Evolutionary conservation across 345 rosid genomes (phyloP).

Genomic region (Anastatica hierochuntica): DNA sequence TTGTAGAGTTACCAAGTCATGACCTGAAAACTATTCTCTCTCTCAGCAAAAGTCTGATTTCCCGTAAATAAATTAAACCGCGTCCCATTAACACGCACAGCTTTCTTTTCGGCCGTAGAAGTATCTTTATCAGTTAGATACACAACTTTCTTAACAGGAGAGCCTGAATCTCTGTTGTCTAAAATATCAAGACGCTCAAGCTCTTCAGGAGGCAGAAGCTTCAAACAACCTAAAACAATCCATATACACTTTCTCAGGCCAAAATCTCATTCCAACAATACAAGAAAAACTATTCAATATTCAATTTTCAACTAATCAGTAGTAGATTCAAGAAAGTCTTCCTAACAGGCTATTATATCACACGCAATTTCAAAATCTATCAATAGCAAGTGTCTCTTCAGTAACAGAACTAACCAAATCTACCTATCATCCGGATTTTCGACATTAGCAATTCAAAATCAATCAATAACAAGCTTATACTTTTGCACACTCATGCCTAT

Average conservation of each 20-base stretch:
- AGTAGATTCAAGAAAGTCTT: too few species aligned
- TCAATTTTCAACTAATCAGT: too few species aligned
- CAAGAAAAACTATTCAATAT: too few species aligned
- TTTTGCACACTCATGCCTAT: too few species aligned
- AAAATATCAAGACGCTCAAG: conserved; percentile 60
- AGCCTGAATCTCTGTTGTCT: conserved; percentile 25
- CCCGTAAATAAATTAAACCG: conserved; percentile 82
- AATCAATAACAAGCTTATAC: not conserved
- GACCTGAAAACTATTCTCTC: conserved; percentile 82
- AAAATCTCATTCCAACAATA: not conserved
- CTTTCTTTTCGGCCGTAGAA: conserved; percentile 12
- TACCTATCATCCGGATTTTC: too few species aligned
- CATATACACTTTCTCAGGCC: not conserved
- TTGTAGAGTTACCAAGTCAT: conserved; percentile 19
- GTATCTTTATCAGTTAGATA: conserved; percentile 40
- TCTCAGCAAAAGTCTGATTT: conserved; percentile 62
- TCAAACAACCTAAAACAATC: conserved; percentile 63
- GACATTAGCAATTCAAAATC: too few species aligned
- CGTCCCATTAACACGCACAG: conserved; percentile 29
- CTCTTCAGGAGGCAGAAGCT: conserved; percentile 63
- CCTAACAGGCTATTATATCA: too few species aligned
- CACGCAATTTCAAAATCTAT: too few species aligned
- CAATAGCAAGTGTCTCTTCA: too few species aligned
- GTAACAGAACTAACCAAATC: too few species aligned
- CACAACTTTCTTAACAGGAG: conserved; percentile 47